A percentile compares a stretch with the other conserved stretches of the same genome.
phyloP scores from a whole-genome alignment of 768 basidiomycete genomes.

The Termitomyces sp. region DNA sequence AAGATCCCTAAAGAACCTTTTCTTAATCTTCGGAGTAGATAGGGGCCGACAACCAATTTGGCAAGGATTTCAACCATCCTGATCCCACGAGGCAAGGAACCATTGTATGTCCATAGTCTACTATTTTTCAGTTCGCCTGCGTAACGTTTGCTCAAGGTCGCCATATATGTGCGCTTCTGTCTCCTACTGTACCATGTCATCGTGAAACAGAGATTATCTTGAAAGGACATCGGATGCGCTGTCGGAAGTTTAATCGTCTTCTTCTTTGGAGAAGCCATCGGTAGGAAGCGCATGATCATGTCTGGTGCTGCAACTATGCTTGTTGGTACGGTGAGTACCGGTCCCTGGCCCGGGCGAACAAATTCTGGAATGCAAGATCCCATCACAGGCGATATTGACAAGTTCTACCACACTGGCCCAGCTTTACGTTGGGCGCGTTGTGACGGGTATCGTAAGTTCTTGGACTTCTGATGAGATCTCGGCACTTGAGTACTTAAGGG shows the following conservation, averaged over 20 bases:
- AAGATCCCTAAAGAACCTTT: not conserved
- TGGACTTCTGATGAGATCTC: not conserved
- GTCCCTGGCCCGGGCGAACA: not conserved
- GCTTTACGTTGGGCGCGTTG: slow-evolving; percentile 30
- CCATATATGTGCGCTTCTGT: slow-evolving; percentile 26
- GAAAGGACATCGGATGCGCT: slow-evolving; percentile 34
- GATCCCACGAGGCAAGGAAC: slow-evolving; percentile 31
- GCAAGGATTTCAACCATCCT: slow-evolving; percentile 30
- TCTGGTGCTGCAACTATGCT: slow-evolving; percentile 30
- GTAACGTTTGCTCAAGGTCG: slow-evolving; percentile 9
- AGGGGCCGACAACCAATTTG: slow-evolving; percentile 37
- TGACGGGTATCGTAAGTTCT: slow-evolving; percentile 29
- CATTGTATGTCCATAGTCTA: slow-evolving; percentile 22
- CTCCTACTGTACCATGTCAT: not conserved
- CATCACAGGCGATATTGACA: slow-evolving; percentile 27
- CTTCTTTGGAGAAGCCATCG: slow-evolving; percentile 31
- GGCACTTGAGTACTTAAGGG: slow-evolving; percentile 18
- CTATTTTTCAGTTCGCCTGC: not conserved
- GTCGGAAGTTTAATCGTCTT: slow-evolving; percentile 31
- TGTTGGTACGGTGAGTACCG: slow-evolving; percentile 26
- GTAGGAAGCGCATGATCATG: slow-evolving; percentile 34
- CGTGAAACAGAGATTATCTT: not conserved
- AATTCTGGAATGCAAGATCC: not conserved
- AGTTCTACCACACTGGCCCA: slow-evolving; percentile 34
- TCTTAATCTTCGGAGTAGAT: slow-evolving; percentile 18